Conservation (phyloP, 2,329 filamentous ascomycete genomes). For the Colletotrichum sp. region DNA sequence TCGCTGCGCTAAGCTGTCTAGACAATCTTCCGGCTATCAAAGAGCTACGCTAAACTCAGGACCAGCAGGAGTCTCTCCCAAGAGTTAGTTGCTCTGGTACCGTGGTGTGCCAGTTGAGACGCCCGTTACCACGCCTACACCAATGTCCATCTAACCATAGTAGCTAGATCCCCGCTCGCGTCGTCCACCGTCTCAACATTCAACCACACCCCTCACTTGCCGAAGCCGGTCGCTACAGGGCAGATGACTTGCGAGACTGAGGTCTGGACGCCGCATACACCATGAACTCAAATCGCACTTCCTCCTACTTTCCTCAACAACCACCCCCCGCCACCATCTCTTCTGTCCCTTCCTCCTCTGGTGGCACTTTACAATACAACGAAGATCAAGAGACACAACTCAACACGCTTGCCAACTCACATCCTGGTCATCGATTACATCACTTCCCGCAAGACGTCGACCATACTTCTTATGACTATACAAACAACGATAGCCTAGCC, state of each 20-base stretch:
- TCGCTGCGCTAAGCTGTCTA: neutral
- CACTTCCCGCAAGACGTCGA: neutral
- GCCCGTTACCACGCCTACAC: neutral
- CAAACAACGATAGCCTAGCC: neutral
- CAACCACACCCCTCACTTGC: neutral
- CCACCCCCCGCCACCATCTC: neutral
- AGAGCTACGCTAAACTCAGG: neutral
- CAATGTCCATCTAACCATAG: neutral
- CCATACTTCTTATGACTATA: neutral
- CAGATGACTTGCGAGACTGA: neutral
- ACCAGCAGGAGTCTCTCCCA: neutral
- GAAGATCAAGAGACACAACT: slow-evolving; percentile 19
- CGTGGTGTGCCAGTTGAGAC: neutral
- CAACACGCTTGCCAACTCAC: slow-evolving; percentile 25
- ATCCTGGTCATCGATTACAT: neutral
- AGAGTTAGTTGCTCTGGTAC: neutral
- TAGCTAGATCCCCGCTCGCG: slow-evolving; percentile 12
- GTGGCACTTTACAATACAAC: neutral
- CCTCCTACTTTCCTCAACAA: slow-evolving; percentile 17
- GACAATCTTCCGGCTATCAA: neutral
- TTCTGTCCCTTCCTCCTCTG: neutral
- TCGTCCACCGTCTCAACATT: neutral
- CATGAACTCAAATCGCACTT: slow-evolving; percentile 12
- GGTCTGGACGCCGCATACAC: neutral
- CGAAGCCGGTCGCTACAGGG: neutral